Conservation (phyloP, 805 yeast genomes). For the Kuraishia capsulata region DNA sequence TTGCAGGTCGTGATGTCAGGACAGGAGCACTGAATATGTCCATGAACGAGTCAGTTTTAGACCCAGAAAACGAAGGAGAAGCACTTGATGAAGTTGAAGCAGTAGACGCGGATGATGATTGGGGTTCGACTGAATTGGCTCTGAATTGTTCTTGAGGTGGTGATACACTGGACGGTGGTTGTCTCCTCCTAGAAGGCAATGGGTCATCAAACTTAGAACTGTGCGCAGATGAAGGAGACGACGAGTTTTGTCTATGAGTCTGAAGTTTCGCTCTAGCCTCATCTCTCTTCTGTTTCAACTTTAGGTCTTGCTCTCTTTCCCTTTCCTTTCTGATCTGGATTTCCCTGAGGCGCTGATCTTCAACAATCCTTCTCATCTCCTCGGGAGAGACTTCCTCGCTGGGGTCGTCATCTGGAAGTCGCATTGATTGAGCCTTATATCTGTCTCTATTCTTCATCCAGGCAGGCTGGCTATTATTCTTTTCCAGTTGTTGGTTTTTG, state of each 20-base stretch:
- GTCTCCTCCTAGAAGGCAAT: slow-evolving; percentile 11
- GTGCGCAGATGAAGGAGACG: not conserved
- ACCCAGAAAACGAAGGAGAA: not conserved
- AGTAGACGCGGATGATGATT: not conserved
- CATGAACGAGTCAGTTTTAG: slow-evolving; percentile 8
- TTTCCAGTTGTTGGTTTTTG: slow-evolving; percentile 24
- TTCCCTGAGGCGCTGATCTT: slow-evolving; percentile 29
- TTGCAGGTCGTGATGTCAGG: slow-evolving; percentile 4
- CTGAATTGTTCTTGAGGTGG: too few relatives aligned
- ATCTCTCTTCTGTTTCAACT: slow-evolving; percentile 5
- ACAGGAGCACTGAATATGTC: slow-evolving; percentile 18
- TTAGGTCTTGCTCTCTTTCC: slow-evolving; percentile 6
- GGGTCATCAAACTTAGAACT: slow-evolving; percentile 10
- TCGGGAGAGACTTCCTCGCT: slow-evolving; percentile 35
- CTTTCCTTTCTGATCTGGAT: slow-evolving; percentile 13
- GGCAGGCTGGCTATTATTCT: slow-evolving; percentile 39
- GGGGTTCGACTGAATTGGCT: too few relatives aligned
- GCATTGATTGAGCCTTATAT: slow-evolving; percentile 31
- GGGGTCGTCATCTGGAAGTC: slow-evolving; percentile 22
- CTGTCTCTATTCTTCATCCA: slow-evolving; percentile 63
- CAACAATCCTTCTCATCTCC: slow-evolving; percentile 29
- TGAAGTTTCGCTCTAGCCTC: slow-evolving; percentile 6
- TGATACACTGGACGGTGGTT: slow-evolving; percentile 15
- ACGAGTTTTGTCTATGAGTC: slow-evolving; percentile 1
- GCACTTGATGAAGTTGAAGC: not conserved